Conservation (phyloP, 1,139 yeast genomes). For the Geotrichum aggregatum region DNA sequence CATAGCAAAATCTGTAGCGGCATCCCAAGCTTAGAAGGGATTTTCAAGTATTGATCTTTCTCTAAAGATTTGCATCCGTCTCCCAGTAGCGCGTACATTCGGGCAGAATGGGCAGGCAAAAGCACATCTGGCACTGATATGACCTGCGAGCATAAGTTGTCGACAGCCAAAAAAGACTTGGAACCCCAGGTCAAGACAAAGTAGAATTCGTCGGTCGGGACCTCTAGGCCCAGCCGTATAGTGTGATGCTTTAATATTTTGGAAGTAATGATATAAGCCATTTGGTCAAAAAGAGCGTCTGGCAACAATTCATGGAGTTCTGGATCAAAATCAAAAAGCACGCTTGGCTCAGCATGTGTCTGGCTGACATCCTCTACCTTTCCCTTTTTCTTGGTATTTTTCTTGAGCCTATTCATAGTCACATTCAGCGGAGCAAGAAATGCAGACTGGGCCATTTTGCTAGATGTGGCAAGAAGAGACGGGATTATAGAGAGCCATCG, state of each 20-base stretch:
- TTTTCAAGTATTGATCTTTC: slow-evolving; percentile 1
- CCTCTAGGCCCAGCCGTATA: slow-evolving; percentile 8
- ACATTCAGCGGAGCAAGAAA: slow-evolving; percentile 5
- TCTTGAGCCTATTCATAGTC: not conserved
- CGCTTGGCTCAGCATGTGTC: not conserved
- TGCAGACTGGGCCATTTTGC: not conserved
- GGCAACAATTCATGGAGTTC: slow-evolving; percentile 1
- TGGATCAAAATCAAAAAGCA: not conserved
- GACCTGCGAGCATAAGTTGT: slow-evolving; percentile 5
- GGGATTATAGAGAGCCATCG: slow-evolving; percentile 1
- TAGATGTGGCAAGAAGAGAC: not conserved
- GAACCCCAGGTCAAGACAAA: slow-evolving; percentile 13
- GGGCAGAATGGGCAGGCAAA: slow-evolving; percentile 2
- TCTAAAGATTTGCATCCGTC: not conserved
- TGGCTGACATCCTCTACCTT: not conserved
- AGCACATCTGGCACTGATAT: not conserved
- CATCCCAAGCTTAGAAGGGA: slow-evolving; percentile 14
- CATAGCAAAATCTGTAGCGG: slow-evolving; percentile 11
- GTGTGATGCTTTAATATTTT: slow-evolving; percentile 5
- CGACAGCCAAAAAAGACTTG: not conserved
- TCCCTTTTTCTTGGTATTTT: too few species aligned
- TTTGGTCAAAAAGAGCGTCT: not conserved
- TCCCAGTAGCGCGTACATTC: not conserved
- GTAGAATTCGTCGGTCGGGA: slow-evolving; percentile 9
- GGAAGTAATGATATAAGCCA: not conserved